Conservation (phyloP, 129 eudicot species). For the Centella asiatica region DNA sequence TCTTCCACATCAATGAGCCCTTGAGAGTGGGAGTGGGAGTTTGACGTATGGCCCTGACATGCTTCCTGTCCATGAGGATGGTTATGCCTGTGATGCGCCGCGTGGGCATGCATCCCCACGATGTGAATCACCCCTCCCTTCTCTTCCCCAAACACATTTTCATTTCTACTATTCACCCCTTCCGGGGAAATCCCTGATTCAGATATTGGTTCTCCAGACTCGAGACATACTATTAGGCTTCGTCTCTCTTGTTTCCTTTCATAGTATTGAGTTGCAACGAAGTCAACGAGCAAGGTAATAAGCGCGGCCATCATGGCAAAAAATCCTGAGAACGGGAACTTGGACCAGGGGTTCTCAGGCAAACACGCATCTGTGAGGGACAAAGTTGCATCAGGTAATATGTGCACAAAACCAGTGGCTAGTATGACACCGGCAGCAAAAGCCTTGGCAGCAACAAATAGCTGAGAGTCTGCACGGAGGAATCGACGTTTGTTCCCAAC, state of each 20-base stretch:
- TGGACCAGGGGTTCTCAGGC: conserved; percentile 74
- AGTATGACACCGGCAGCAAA: conserved; percentile 94
- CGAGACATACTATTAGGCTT: conserved; percentile 29
- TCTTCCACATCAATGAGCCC: conserved; percentile 47
- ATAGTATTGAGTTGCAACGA: conserved; percentile 76
- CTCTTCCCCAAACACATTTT: conserved; percentile 66
- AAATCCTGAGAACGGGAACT: conserved; percentile 82
- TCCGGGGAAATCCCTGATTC: conserved; percentile 46
- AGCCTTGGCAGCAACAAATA: conserved; percentile 74
- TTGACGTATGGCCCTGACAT: conserved; percentile 38
- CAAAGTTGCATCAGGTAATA: conserved; percentile 75
- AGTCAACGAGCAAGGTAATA: conserved; percentile 68
- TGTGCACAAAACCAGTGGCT: conserved; percentile 92
- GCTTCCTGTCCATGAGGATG: conserved; percentile 65
- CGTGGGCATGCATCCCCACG: conserved; percentile 94
- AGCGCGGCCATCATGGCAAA: conserved; percentile 82
- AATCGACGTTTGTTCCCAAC: conserved; percentile 64
- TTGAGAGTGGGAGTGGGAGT: conserved; percentile 26
- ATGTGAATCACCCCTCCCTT: conserved; percentile 80
- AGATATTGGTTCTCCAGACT: conserved; percentile 23
- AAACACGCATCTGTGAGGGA: conserved; percentile 55
- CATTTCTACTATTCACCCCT: conserved; percentile 25
- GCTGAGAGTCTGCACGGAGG: conserved; percentile 61
- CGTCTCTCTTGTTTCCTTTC: conserved; percentile 71
- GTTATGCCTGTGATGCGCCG: conserved; percentile 81